Evolutionary conservation across 225 moss, liverwort and hornwort genomes (phyloP), one percentile per base, ranked within the genome.

Genomic region (Physcomitrium patens): DNA sequence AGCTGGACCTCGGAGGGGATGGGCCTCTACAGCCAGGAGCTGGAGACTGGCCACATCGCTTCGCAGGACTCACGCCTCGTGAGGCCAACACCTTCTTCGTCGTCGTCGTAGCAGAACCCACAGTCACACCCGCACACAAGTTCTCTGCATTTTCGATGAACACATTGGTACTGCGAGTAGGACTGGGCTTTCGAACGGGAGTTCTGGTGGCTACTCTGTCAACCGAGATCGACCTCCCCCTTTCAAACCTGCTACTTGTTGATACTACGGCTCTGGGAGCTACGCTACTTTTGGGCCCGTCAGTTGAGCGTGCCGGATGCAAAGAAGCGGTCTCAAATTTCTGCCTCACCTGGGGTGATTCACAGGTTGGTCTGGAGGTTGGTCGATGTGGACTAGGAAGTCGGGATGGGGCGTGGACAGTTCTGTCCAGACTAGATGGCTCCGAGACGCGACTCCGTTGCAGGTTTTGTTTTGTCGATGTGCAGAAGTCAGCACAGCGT

Each of bases 121-220:
- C 48, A 74, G 79, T 75, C 57, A 70, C 3, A 66, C 52, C 71
- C 53, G 43, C 24, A 43, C 68, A 73, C 5, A 70, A 47, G 17
- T 88, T 88, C 73, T 88, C 85, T 79, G 83, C 85, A 78, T 88
- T 83, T 61, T 82, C 85, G 15, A 62, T 63, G 44, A 81, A 80
- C 11, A 80, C 54, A 43, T 62, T 83, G 9, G 69, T 76, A 57
- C 78, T 67, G 1, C 82, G 88, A 53, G 78, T 78, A 42, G 85
- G 88, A 68, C 85, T 88, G 66, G 82, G 55, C 72, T 69, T 85
- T 59, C 80, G 61, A 45, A 73, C 66, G 43, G 83, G 75, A 57
- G 65, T 70, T 37, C 69, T 85, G 48, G 77, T 44, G 61, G 47
- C 78, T 13, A 75, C 58, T 61, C 70, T 80, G 63, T 85, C 85